A percentile compares a stretch with the other conserved stretches of the same genome.
Evolutionary conservation across 176 grass and related monocot species (phyloP).

Genomic region (Bothriochloa decipiens): DNA sequence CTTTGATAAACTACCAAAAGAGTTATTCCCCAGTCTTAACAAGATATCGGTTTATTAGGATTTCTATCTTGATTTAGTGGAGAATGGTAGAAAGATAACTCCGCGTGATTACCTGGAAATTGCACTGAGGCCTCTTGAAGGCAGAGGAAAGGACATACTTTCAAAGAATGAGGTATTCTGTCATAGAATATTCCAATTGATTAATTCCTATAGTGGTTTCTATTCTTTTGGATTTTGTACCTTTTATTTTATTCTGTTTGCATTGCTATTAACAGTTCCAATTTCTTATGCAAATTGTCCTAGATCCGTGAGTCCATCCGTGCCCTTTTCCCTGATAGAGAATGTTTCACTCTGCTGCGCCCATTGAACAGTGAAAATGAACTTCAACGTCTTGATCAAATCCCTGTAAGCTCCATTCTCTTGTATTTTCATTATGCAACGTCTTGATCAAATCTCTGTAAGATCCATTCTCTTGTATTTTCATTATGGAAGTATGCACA

Average conservation of each 20-base stretch:
- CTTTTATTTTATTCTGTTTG: constrained; percentile 12
- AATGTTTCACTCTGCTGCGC: constrained; percentile 87
- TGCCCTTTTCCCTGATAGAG: constrained; percentile 91
- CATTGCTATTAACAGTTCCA: constrained; percentile 37
- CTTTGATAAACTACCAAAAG: neutral
- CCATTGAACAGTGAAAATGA: constrained; percentile 95
- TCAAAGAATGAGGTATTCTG: constrained; percentile 76
- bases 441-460: constrained; percentile 89
- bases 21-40: constrained; percentile 6
- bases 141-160: constrained; percentile 72
- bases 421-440: constrained; percentile 31
- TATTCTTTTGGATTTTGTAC: constrained; percentile 24
- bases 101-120: constrained; percentile 93
- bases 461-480: neutral
- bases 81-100: constrained; percentile 91
- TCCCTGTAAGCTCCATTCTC: constrained; percentile 57
- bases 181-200: constrained; percentile 25
- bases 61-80: constrained; percentile 91
- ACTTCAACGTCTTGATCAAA: constrained; percentile 88
- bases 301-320: constrained; percentile 93
- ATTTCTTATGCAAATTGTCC: constrained; percentile 32
- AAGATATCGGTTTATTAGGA: constrained; percentile 56
- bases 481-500: neutral
- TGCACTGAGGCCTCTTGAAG: constrained; percentile 80
- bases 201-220: neutral